Evolutionary conservation across 2,329 filamentous ascomycete species (phyloP).

Genomic region (Tolypocladium guangdongense): DNA sequence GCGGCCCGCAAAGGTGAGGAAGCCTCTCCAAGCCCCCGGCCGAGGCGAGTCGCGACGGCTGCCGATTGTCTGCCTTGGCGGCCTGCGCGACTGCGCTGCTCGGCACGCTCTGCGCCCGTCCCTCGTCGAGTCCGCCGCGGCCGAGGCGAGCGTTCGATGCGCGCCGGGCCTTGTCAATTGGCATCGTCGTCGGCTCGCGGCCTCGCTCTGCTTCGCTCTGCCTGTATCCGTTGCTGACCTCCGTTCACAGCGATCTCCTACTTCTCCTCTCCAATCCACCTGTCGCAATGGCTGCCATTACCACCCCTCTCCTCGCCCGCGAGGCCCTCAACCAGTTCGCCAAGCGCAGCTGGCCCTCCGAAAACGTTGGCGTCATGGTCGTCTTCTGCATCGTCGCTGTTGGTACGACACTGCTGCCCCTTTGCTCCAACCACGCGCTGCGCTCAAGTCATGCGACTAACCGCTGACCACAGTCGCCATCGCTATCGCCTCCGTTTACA

Average conservation of each 20-base stretch:
- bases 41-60: neutral
- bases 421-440: neutral
- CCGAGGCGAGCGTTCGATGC: neutral
- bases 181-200: neutral
- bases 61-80: neutral
- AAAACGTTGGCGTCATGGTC: conserved; percentile 28
- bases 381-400: conserved; percentile 32
- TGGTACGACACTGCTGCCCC: conserved; percentile 16
- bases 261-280: conserved; percentile 10
- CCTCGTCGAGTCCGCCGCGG: neutral
- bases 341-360: conserved; percentile 31
- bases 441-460: neutral
- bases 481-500: conserved; percentile 17
- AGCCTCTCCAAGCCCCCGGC: no score
- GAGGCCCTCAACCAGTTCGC: conserved; percentile 24
- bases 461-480: conserved; percentile 16
- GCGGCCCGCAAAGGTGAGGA: conserved; percentile 5
- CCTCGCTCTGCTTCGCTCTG: neutral
- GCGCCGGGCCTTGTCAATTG: neutral
- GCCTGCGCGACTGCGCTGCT: neutral
- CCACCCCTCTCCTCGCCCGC: conserved; percentile 23
- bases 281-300: conserved; percentile 31
- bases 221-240: neutral
- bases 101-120: neutral
- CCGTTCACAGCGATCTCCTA: neutral